Percentiles rank a stretch among this genome's conserved stretches.
phyloP scores from a whole-genome alignment of 2,329 filamentous ascomycete genomes.

The Immersiporthe knoxdaviesiana region DNA sequence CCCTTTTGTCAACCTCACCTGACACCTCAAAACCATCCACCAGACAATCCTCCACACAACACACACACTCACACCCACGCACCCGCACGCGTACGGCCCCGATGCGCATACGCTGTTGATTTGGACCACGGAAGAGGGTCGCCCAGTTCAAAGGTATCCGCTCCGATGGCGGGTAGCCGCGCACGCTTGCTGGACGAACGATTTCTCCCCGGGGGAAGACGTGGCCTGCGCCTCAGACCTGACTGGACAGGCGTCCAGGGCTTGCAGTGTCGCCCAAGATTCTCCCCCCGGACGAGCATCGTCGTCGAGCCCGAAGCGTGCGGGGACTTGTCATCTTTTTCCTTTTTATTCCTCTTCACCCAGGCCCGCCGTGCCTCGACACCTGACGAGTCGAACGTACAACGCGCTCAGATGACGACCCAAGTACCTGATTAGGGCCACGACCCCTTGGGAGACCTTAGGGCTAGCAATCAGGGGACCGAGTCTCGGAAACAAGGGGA shows the following conservation, averaged over 20 bases:
- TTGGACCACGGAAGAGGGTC: neutral
- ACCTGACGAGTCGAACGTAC: constrained; percentile 6
- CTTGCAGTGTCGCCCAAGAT: neutral
- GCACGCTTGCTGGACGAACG: constrained; percentile 17
- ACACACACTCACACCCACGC: too few species aligned
- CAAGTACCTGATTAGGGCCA: neutral
- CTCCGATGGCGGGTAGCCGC: constrained; percentile 22
- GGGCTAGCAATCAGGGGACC: neutral
- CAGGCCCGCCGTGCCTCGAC: neutral
- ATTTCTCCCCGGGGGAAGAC: constrained; percentile 6
- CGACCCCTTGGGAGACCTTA: neutral
- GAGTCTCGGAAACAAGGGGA: constrained; percentile 3
- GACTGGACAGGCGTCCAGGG: constrained; percentile 15
- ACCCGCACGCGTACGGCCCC: neutral
- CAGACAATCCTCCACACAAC: neutral
- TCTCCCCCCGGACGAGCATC: constrained; percentile 1
- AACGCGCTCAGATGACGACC: constrained; percentile 1
- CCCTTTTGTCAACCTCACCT: neutral
- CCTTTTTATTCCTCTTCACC: neutral
- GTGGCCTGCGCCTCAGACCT: constrained; percentile 12
- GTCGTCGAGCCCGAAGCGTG: constrained; percentile 16
- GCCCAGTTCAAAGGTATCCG: constrained; percentile 23
- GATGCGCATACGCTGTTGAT: constrained; percentile 8
- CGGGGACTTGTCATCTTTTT: constrained; percentile 21
- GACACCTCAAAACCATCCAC: neutral